These are phyloP conservation scores for Aspergillus niger DNA, from an alignment of 2,329 filamentous ascomycete genomes.

Conservation along the genomic window DNA sequence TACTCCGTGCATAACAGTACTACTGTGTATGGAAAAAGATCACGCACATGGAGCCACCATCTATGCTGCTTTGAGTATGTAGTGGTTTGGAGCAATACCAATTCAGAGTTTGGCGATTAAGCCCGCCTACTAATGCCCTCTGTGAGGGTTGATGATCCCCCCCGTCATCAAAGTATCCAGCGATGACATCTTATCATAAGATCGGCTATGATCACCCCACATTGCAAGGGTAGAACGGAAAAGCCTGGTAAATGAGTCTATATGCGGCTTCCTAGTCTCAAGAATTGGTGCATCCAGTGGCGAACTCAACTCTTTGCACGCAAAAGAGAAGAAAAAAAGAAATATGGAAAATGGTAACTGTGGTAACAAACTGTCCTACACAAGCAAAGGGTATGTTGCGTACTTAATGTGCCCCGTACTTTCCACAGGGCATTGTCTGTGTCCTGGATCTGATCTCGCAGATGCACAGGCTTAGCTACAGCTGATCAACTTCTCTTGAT, in stretches of 20 bases:
- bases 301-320: neutral
- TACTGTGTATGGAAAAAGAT: neutral
- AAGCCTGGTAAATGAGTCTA: neutral
- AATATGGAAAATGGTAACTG: neutral
- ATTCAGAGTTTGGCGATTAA: neutral
- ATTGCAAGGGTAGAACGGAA: neutral
- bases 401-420: neutral
- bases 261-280: neutral
- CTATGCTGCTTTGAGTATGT: neutral
- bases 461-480: constrained; percentile 5
- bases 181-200: neutral
- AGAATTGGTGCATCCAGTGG: constrained; percentile 4
- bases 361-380: constrained; percentile 1
- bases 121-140: neutral
- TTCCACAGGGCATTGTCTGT: neutral
- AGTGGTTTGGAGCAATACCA: neutral
- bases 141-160: neutral
- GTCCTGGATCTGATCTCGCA: constrained; percentile 11
- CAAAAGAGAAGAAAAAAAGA: neutral
- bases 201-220: constrained; percentile 2
- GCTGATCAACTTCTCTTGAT: constrained; percentile 8
- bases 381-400: neutral
- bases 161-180: neutral
- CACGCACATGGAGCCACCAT: neutral
- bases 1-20: neutral